Conservation (phyloP, 768 basidiomycete species). For the Xerocomellus amylosporus region DNA sequence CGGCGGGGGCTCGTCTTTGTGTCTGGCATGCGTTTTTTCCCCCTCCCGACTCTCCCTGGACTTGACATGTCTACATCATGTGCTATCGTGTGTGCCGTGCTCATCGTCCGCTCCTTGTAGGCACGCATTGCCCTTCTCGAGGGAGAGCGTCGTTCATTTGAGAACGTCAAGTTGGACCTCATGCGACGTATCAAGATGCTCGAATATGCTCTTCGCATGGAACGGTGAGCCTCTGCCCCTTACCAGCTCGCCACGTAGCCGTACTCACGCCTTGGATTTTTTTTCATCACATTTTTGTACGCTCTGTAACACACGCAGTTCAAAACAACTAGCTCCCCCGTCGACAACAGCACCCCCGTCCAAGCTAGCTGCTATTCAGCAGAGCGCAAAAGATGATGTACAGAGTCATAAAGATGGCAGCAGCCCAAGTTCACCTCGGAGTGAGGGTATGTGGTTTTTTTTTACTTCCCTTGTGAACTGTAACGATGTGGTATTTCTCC, state of each 20-base stretch:
- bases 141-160: conserved; percentile 94
- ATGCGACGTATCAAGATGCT: conserved; percentile 99
- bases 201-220: conserved; percentile 93
- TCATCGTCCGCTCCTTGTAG: conserved; percentile 40
- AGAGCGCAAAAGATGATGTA: conserved; percentile 66
- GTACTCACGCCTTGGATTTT: conserved; percentile 7
- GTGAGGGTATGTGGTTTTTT: conserved; percentile 57
- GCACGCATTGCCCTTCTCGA: conserved; percentile 96
- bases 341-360: conserved; percentile 57
- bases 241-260: conserved; percentile 1
- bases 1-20: background rate
- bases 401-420: conserved; percentile 77
- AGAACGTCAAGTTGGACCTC: conserved; percentile 94
- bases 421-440: conserved; percentile 78
- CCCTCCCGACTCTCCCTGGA: background rate
- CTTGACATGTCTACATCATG: background rate
- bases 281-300: conserved; percentile 35
- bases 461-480: conserved; percentile 1
- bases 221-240: conserved; percentile 62
- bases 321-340: conserved; percentile 70
- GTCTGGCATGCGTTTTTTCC: background rate
- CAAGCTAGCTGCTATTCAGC: conserved; percentile 63
- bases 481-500: conserved; percentile 7
- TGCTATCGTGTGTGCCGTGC: background rate
- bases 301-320: conserved; percentile 41